A percentile compares a stretch with the other conserved stretches of the same genome.
phyloP scores from a whole-genome alignment of 1,139 yeast species.

The Blastobotrys petasosporus region DNA sequence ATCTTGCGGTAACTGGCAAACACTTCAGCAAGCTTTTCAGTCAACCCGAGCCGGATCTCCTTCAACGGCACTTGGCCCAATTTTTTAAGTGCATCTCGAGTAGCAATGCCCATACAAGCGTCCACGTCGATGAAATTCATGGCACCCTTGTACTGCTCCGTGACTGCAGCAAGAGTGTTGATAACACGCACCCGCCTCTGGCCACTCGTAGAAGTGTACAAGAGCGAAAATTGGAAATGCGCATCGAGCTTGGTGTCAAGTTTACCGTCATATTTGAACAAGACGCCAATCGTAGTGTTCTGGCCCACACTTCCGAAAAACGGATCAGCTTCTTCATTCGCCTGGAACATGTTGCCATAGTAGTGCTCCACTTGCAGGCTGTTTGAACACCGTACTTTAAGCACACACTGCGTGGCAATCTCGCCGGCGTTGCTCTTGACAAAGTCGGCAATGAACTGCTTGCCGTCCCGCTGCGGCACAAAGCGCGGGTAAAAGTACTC shows the following conservation, averaged over 20 bases:
- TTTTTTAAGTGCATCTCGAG: conserved; percentile 62
- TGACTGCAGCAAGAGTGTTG: conserved; percentile 74
- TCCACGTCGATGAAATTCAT: conserved; percentile 84
- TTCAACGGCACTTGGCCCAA: conserved; percentile 51
- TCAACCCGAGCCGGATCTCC: conserved; percentile 59
- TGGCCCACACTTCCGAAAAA: conserved; percentile 59
- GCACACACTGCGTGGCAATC: conserved; percentile 72
- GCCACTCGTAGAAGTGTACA: conserved; percentile 77
- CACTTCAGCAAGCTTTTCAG: conserved; percentile 60
- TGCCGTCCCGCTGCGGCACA: conserved; percentile 63
- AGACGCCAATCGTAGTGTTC: conserved; percentile 64
- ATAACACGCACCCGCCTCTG: conserved; percentile 76
- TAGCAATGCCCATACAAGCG: conserved; percentile 62
- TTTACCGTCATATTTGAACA: conserved; percentile 72
- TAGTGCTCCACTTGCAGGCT: conserved; percentile 83
- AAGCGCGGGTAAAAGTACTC: conserved; percentile 64
- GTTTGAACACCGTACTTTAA: conserved; percentile 81
- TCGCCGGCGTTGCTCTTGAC: conserved; percentile 29
- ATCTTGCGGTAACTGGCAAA: conserved; percentile 65
- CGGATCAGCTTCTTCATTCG: conserved; percentile 49
- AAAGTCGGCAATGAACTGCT: conserved; percentile 57
- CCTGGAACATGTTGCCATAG: conserved; percentile 49
- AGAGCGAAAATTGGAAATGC: conserved; percentile 84
- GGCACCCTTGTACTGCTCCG: conserved; percentile 66
- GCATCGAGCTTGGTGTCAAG: conserved; percentile 69